Base-by-base conservation (phyloP, 805 yeast species). In the Candida montana region DNA sequence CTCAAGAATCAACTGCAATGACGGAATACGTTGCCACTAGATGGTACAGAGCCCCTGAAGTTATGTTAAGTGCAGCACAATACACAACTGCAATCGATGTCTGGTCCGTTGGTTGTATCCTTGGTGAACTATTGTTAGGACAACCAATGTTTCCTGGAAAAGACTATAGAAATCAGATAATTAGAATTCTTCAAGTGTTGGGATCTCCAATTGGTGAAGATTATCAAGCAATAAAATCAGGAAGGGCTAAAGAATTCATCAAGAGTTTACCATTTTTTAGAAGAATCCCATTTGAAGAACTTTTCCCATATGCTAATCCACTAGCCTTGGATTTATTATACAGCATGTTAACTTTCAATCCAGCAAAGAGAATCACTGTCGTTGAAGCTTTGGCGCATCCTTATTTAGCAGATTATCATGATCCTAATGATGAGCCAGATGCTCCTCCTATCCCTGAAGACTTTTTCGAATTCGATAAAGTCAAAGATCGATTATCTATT, bases 11-110 rank as follows among this genome's bases (percentile, higher is more conserved):
- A 74, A 78, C 87, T 5, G 81, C 80, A 60, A 83, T 91, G 95
- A 91, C 98, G 3, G 98, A 91, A 63, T 91, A 91, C 59, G 98
- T 91, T 33, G 98, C 98, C 9, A 91, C 98, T 4, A 71, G 98
- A 50, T 91, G 98, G 97, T 91, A 91, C 63, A 72, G 98, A 42
- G 98, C 98, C 1, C 98, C 98, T 0, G 98, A 91, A 55, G 89
- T 91, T 59, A 91, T 91, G 98, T 72, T 91, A 37, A 88, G 96
- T 12, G 88, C 90, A 54, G 91, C 89, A 49, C 87, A 84, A 55
- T 91, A 91, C 65, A 85, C 96, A 20, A 85, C 91, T 30, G 96
- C 96, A 28, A 91, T 91, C 56, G 98, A 91, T 63, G 79, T 91
- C 26, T 91, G 98, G 98, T 83, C 95, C 2, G 95, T 89, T 18